Evolutionary conservation across 2,329 filamentous ascomycete species (phyloP), one percentile per base, ranked within the genome.

Genomic region (Botryotinia convoluta): DNA sequence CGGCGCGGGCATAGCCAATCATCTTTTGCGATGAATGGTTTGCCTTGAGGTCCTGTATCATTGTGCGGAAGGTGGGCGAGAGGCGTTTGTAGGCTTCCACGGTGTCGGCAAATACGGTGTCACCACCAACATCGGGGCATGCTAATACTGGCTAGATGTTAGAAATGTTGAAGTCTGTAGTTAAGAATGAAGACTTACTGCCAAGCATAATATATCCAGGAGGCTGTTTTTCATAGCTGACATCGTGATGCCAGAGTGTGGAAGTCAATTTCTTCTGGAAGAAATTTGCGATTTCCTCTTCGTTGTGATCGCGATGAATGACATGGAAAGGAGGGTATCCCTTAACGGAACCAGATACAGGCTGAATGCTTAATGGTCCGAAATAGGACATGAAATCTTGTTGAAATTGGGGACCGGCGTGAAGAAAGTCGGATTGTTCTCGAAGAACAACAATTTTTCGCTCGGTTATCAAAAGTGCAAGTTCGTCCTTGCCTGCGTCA

Each of bases 101-200:
- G 1, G 91, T 90, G 75, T 87, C 90, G 0, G 91, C 90, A 89
- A 91, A 92, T 0, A 93, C 86, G 0, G 91, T 93, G 80, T 93
- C 91, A 20, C 91, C 91, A 3, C 91, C 91, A 14, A 86, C 84
- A 44, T 87, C 85, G 3, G 86, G 86, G 20, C 70, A 68, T 26
- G 70, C 70, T 35, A 72, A 68, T 68, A 72, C 70, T 72, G 72
- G 32, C 37, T 18, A 16, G 39, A 22, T 69, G 37, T 63, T 26
- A 42, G 57, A 45, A 60, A 51, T 71, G 69, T 62, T 18, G 69
- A 35, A 35, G 22, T 60, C 22, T 48, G 16, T 26, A 18, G 51
- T 2, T 10, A 37, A 1, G 35, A 5, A n/a, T 26, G n/a, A 3
- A 32, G 39, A 72, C 70, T 72, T 72, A 72, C 70, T 81, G 7